Base-by-base conservation (phyloP, 306 rosid genomes). In the Citrullus amarus region DNA sequence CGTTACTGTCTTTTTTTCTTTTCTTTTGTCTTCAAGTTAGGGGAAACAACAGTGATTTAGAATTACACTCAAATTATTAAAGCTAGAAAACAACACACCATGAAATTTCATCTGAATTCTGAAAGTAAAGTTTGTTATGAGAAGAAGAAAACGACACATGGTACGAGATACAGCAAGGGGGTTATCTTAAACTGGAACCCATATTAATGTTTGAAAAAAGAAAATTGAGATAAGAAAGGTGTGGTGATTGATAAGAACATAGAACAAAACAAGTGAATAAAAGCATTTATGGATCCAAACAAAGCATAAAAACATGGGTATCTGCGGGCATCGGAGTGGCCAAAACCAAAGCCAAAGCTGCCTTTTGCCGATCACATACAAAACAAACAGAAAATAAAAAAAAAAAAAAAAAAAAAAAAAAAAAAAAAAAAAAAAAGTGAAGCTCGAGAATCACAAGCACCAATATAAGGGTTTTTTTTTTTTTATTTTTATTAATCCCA, bases 1-100 rank as follows among this genome's bases (percentile, higher is more conserved):
- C 76, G 80, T 81, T 81, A 56, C 44, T 4, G 6, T 18, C 12
- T 44, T 44, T 18, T 28, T 3, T 67, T 4, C 59, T 66, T 78
- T 32, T 30, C 76, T 16, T 32, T 2, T 80, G 58, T 81, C 75
- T 79, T n/a, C 5, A 53, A 56, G 43, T 50, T 72, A 77, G 81
- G 22, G 76, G 12, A 43, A 44, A 43, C 36, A 67, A 67, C 54
- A 48, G 54, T 8, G 10, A 6, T 0, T 43, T 6, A 43, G 46
- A 36, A 36, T 36, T 36, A 36, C 5, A 36, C 39, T 36, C 39
- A 4, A 36, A 36, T 36, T 36, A 36, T 36, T 36, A 5, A 36
- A 32, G 36, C 36, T 32, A 32, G 4, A 32, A 32, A 32, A 32
- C 36, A 32, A 32, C 36, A 4, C 39, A 36, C 39, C 4, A 36